phyloP scores from a whole-genome alignment of 1,284 basidiomycete genomes.

The Porodaedalea pini region DNA sequence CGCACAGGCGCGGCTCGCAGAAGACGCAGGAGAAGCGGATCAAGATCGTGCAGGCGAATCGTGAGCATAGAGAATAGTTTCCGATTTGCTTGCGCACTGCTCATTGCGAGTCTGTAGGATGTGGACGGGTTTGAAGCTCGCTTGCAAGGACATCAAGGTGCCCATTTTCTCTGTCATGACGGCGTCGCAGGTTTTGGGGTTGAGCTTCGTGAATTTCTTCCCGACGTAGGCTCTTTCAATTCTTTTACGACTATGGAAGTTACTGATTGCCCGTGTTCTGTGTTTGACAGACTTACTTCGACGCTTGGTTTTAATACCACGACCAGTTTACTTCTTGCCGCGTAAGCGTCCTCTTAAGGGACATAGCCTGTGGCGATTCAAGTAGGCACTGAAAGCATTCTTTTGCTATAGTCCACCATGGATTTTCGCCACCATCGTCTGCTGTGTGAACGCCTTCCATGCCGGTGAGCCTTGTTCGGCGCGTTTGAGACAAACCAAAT shows the following conservation, averaged over 20 bases:
- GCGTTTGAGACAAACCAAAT: no score
- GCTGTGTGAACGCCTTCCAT: constrained; percentile 38
- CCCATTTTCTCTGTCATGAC: constrained; percentile 54
- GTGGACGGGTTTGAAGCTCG: constrained; percentile 51
- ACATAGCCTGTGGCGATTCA: background rate
- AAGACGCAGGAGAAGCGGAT: constrained; percentile 74
- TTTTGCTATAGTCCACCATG: constrained; percentile 26
- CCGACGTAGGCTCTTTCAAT: no score
- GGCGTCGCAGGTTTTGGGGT: constrained; percentile 50
- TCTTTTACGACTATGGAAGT: constrained; percentile 15
- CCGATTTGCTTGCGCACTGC: no score
- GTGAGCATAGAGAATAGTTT: constrained; percentile 34
- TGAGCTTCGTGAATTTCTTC: constrained; percentile 75
- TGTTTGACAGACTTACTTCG: constrained; percentile 31
- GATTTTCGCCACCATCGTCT: constrained; percentile 26
- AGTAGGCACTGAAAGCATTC: background rate
- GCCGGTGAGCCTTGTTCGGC: constrained; percentile 35
- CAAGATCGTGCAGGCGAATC: constrained; percentile 50
- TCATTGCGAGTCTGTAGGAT: constrained; percentile 44
- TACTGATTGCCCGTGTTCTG: constrained; percentile 19
- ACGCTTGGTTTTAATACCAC: constrained; percentile 37
- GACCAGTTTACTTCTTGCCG: no score
- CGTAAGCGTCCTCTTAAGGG: constrained; percentile 37
- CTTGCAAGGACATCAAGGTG: constrained; percentile 61
- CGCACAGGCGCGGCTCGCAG: constrained; percentile 67